Conservation (phyloP, 2,329 filamentous ascomycete species). For the Pestalotiopsis sp. region DNA sequence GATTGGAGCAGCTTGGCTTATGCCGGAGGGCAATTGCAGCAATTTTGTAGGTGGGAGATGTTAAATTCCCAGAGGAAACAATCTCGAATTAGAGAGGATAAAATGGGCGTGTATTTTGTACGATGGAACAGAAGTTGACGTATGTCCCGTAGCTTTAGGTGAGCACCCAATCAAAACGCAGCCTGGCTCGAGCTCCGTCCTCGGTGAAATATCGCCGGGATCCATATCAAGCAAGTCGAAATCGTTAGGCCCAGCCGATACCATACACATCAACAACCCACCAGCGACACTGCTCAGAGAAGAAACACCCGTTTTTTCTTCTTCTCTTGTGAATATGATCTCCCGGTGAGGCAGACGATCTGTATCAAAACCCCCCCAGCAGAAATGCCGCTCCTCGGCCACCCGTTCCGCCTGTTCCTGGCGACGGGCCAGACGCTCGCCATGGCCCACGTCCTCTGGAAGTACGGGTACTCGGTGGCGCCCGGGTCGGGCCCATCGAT, state of each 20-base stretch:
- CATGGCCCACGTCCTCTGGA: constrained; percentile 52
- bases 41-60: neutral
- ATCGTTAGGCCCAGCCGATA: neutral
- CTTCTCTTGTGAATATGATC: neutral
- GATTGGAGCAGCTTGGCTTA: neutral
- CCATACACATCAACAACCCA: neutral
- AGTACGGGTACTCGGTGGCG: constrained; percentile 65
- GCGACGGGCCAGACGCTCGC: constrained; percentile 49
- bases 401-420: constrained; percentile 44
- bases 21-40: neutral
- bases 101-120: neutral
- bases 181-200: neutral
- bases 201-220: constrained; percentile 2
- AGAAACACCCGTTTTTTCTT: neutral
- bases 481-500: constrained; percentile 77
- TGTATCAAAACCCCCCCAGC: neutral
- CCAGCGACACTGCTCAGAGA: neutral
- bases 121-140: neutral
- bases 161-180: constrained; percentile 16
- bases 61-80: neutral
- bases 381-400: constrained; percentile 20
- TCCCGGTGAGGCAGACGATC: neutral
- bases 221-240: neutral
- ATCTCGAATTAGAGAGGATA: neutral
- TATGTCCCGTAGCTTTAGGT: constrained; percentile 6